A percentile compares a stretch with the other conserved stretches of the same genome.
Conservation (phyloP, 805 yeast genomes). For the Zygoascus ofunaensis region DNA sequence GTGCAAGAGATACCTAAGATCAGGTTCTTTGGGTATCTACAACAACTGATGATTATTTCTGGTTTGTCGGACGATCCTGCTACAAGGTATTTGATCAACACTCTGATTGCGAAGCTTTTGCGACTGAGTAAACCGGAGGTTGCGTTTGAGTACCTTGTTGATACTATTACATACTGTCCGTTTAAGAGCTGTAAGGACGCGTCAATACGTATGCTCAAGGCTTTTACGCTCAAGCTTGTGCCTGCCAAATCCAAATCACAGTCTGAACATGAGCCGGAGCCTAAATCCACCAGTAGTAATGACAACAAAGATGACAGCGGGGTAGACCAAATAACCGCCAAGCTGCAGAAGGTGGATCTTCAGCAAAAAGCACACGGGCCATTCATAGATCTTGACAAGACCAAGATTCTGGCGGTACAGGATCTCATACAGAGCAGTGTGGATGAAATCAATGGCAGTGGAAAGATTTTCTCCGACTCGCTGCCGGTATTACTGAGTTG, state of each 20-base stretch:
- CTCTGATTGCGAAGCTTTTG: constrained; percentile 56
- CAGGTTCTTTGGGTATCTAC: constrained; percentile 32
- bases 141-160: constrained; percentile 52
- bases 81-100: constrained; percentile 39
- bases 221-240: constrained; percentile 29
- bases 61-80: constrained; percentile 32
- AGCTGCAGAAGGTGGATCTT: constrained; percentile 1
- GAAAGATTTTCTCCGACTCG: constrained; percentile 9
- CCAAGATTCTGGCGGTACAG: constrained; percentile 36
- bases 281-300: constrained; percentile 7
- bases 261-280: not conserved
- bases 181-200: constrained; percentile 51
- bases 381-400: constrained; percentile 32
- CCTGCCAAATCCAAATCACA: not conserved
- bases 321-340: constrained; percentile 5
- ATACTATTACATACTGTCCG: constrained; percentile 60
- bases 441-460: constrained; percentile 15
- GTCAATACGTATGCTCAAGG: constrained; percentile 60
- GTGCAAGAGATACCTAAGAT: constrained; percentile 25
- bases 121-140: constrained; percentile 47
- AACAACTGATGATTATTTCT: constrained; percentile 33
- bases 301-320: not conserved
- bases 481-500: constrained; percentile 44
- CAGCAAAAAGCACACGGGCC: not conserved
- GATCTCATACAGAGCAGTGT: constrained; percentile 29